These are phyloP conservation scores for Plasmodium sp. DNA, from an alignment of 169 alveolate species.

Conservation along the genomic window DNA sequence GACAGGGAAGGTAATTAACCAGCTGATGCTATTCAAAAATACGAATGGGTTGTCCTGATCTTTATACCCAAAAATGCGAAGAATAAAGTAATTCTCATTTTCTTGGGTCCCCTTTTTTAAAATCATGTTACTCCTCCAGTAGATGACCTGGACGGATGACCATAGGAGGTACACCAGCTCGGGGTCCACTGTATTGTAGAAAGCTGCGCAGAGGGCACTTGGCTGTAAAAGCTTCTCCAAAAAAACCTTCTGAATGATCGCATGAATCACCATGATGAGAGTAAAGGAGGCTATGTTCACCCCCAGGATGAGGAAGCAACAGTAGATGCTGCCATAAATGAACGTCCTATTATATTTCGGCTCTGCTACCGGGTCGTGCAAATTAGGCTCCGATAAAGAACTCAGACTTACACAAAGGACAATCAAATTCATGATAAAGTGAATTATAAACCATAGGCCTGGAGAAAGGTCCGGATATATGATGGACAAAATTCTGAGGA, in stretches of 20 bases:
- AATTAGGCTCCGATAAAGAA: slow-evolving; percentile 55
- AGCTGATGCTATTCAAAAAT: slow-evolving; percentile 9
- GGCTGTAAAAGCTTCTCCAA: slow-evolving; percentile 73
- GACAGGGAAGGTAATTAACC: slow-evolving; percentile 63
- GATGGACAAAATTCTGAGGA: slow-evolving; percentile 19
- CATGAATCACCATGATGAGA: slow-evolving; percentile 57
- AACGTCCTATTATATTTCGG: slow-evolving; percentile 63
- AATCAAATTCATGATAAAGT: slow-evolving; percentile 40
- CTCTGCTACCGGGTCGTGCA: slow-evolving; percentile 16
- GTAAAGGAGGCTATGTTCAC: slow-evolving; percentile 41
- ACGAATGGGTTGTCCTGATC: slow-evolving; percentile 39
- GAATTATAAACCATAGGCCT: slow-evolving; percentile 64
- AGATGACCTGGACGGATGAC: slow-evolving; percentile 79
- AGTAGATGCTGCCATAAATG: slow-evolving; percentile 59
- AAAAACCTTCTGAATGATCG: slow-evolving; percentile 62
- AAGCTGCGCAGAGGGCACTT: slow-evolving; percentile 80
- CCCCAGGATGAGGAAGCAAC: slow-evolving; percentile 38
- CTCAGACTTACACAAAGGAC: slow-evolving; percentile 54
- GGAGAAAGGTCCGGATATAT: slow-evolving; percentile 72
- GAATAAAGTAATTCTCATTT: slow-evolving; percentile 12
- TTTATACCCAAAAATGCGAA: slow-evolving; percentile 56
- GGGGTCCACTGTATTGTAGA: slow-evolving; percentile 84
- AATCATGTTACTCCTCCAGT: slow-evolving; percentile 77
- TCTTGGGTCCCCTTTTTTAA: slow-evolving; percentile 17
- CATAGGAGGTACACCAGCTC: slow-evolving; percentile 80